These are phyloP conservation scores for Fibroporia radiculosa DNA, from an alignment of 768 basidiomycete species.

Conservation along the genomic window DNA sequence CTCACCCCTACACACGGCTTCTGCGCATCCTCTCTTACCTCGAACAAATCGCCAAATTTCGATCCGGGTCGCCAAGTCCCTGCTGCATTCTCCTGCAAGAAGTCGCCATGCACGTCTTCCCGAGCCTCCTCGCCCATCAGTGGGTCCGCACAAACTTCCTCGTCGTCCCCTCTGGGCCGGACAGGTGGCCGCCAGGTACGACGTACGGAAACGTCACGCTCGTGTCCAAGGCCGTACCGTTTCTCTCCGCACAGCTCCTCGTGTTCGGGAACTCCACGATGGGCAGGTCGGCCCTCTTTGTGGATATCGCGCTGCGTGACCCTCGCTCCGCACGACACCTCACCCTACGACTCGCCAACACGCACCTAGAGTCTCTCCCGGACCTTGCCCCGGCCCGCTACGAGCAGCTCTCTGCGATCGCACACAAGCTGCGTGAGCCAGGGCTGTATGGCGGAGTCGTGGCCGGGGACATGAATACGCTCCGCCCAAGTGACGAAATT, in stretches of 20 bases:
- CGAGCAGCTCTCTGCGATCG: conserved; percentile 46
- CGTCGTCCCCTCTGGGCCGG: conserved; percentile 44
- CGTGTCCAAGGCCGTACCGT: conserved; percentile 46
- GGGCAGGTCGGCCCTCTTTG: conserved; percentile 49
- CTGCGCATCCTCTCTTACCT: conserved; percentile 44
- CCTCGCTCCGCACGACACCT: conserved; percentile 21
- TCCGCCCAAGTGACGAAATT: conserved; percentile 35
- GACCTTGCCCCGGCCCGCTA: conserved; percentile 30
- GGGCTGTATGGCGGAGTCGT: conserved; percentile 51
- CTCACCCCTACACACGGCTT: conserved; percentile 36
- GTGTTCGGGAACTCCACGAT: conserved; percentile 44
- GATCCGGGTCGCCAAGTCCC: conserved; percentile 37
- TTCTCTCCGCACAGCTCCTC: conserved; percentile 42
- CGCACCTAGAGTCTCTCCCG: conserved; percentile 63
- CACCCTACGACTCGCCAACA: conserved; percentile 60
- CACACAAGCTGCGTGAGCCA: conserved; percentile 39
- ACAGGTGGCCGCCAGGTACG: conserved; percentile 45
- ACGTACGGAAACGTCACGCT: conserved; percentile 67
- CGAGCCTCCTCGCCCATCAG: conserved; percentile 40
- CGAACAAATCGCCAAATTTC: conserved; percentile 44
- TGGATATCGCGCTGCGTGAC: conserved; percentile 43
- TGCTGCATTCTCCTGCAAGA: conserved; percentile 69
- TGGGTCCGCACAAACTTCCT: conserved; percentile 61
- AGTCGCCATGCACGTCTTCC: conserved; percentile 39
- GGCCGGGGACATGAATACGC: conserved; percentile 69